Conservation (phyloP, 139 green algal genomes). For the Micractinium conductrix region DNA sequence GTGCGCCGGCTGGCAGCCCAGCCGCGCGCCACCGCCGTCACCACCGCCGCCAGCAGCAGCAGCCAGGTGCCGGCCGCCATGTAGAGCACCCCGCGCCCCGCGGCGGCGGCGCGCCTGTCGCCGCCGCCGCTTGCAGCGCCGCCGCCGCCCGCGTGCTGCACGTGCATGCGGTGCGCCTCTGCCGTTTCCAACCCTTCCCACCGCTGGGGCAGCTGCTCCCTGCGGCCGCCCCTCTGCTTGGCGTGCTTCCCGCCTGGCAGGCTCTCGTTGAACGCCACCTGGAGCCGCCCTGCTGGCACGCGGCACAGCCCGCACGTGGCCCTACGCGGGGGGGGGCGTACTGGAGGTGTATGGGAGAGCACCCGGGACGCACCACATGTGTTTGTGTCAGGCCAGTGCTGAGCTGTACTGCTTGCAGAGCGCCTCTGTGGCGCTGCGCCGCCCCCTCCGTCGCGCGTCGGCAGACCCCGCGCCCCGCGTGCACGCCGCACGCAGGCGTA, state of each 20-base stretch:
- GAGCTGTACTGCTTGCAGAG: too few relatives aligned
- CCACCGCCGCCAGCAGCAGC: not conserved
- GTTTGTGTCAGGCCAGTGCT: too few relatives aligned
- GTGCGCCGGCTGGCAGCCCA: not conserved
- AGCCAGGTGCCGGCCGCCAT: not conserved
- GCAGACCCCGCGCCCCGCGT: too few relatives aligned
- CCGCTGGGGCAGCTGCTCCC: conserved; percentile 5
- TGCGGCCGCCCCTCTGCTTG: not conserved
- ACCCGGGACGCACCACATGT: too few relatives aligned
- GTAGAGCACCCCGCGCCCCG: not conserved
- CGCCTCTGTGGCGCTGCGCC: too few relatives aligned
- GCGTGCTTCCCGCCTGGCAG: not conserved
- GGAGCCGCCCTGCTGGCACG: not conserved
- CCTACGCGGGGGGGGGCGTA: not conserved
- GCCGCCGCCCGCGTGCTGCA: not conserved
- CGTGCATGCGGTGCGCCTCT: not conserved
- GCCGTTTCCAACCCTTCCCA: not conserved
- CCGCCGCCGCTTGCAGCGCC: not conserved
- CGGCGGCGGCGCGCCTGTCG: not conserved
- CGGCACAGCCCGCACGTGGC: conserved; percentile 4
- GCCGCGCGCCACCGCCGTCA: not conserved
- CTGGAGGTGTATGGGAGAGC: too few relatives aligned
- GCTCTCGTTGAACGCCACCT: conserved; percentile 5
- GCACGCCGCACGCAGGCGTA: too few relatives aligned
- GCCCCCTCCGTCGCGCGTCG: too few relatives aligned